Percentiles rank a stretch among this genome's conserved stretches.
These are phyloP conservation scores for Chytriomyces hyalinus DNA, from an alignment of 192 early-diverging fungal species.

Conservation along the genomic window DNA sequence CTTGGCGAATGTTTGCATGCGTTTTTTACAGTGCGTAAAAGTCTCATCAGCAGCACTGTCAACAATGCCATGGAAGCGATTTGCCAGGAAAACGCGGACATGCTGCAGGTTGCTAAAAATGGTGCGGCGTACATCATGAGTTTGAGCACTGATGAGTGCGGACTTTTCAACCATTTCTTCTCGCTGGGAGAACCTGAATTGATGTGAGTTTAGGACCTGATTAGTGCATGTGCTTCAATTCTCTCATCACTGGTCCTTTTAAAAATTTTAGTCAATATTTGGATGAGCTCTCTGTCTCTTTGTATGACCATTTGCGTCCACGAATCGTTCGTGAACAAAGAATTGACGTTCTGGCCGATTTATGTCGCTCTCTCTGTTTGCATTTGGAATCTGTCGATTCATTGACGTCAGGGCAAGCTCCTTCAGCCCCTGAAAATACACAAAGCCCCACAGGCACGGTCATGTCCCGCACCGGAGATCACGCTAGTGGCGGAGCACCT, in stretches of 20 bases:
- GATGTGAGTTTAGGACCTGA: slow-evolving; percentile 57
- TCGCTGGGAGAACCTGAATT: slow-evolving; percentile 73
- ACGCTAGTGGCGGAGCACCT: slow-evolving; percentile 37
- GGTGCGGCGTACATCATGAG: slow-evolving; percentile 86
- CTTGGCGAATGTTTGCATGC: slow-evolving; percentile 75
- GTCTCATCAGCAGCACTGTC: neutral
- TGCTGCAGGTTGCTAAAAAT: slow-evolving; percentile 63
- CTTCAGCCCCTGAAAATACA: neutral
- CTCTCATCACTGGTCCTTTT: neutral
- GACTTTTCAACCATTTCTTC: slow-evolving; percentile 83
- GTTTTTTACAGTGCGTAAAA: slow-evolving; percentile 77
- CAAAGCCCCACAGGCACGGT: neutral
- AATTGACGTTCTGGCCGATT: slow-evolving; percentile 80
- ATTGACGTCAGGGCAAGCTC: neutral
- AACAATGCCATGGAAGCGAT: slow-evolving; percentile 43
- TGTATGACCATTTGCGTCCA: slow-evolving; percentile 87
- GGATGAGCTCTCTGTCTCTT: slow-evolving; percentile 71
- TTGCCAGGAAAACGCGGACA: slow-evolving; percentile 71
- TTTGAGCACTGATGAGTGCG: slow-evolving; percentile 83
- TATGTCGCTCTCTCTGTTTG: slow-evolving; percentile 75
- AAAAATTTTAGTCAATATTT: slow-evolving; percentile 64
- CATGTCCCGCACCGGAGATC: slow-evolving; percentile 8
- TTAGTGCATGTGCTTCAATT: neutral
- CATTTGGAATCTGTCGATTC: slow-evolving; percentile 53
- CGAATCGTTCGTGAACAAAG: slow-evolving; percentile 84